Base-by-base conservation (phyloP, 2,329 filamentous ascomycete species). In the Ascochyta pisi region DNA sequence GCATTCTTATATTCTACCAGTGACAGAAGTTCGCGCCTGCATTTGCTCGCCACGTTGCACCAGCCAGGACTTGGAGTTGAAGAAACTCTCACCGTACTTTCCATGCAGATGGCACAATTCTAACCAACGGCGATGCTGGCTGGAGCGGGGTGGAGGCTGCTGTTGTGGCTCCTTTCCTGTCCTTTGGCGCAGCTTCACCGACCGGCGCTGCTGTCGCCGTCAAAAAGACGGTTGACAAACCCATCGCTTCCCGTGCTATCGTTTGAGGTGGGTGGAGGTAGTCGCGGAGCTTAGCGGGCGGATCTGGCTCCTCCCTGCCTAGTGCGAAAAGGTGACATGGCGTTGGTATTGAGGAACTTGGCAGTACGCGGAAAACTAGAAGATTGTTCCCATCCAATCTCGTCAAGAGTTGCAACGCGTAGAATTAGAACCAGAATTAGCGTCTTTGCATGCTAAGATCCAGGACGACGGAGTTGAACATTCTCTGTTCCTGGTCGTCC, bases 1-100 rank as follows among this genome's bases (percentile, higher is more conserved):
- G 40, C 54, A 44, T 52, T 53, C 49, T 57, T 57, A 57, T 57
- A 57, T 57, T 47, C 39, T 49, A 49, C 44, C 48, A 56, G 54
- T 53, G 54, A 52, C 48, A 49, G 40, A 49, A 52, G 38, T 46
- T 41, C 34, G 40, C 54, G 40, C 54, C 54, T 57, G 54, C 54
- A 53, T 56, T 47, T 48, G 53, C 47, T 47, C 39, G 54, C 54
- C 54, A 57, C 54, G 54, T 57, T 39, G 48, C 54, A 57, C 54
- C 54, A 57, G 45, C 44, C 54, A 56, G 37, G 39, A 44, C 44
- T 16, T 31, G 16, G 26, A 49, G 6, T 41, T 23, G 9, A 19
- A 44, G 50, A 41, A 46, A 43, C 16, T 48, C 43, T 49, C 49
- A 49, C 54, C 39, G 54, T 45, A 49, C 19, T 41, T 53, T 44